phyloP scores from a whole-genome alignment of 2,329 filamentous ascomycete genomes.

The Nannizzia gypsea region DNA sequence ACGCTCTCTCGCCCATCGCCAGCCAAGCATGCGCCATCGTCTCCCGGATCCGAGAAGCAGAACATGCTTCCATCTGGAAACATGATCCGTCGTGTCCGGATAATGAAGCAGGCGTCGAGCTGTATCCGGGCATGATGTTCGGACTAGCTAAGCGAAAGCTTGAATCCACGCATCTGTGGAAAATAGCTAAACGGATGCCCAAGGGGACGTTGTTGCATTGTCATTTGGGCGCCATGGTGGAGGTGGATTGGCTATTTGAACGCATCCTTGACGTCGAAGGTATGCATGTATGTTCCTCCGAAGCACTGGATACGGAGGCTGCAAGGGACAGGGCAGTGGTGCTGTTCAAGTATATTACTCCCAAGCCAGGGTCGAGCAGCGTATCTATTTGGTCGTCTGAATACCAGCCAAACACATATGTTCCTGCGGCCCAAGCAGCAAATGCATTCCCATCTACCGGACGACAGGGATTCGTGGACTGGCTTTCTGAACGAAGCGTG shows the following conservation, averaged over 20 bases:
- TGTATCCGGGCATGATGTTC: conserved; percentile 92
- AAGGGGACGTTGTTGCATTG: conserved; percentile 76
- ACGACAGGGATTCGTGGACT: conserved; percentile 58
- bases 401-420: conserved; percentile 49
- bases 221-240: conserved; percentile 83
- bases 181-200: conserved; percentile 73
- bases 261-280: conserved; percentile 58
- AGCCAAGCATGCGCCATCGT: conserved; percentile 69
- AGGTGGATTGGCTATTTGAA: conserved; percentile 67
- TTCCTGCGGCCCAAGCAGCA: conserved; percentile 53
- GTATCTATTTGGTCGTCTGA: conserved; percentile 52
- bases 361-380: conserved; percentile 20
- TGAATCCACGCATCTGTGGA: conserved; percentile 74
- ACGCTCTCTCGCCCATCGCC: conserved; percentile 63
- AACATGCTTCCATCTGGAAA: conserved; percentile 67
- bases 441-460: conserved; percentile 64
- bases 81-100: conserved; percentile 37
- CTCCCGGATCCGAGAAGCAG: conserved; percentile 62
- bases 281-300: conserved; percentile 55
- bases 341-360: conserved; percentile 46
- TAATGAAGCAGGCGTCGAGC: conserved; percentile 52
- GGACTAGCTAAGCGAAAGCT: conserved; percentile 72
- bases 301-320: conserved; percentile 43
- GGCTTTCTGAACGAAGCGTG: conserved; percentile 62
- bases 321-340: conserved; percentile 47